Base-by-base conservation (phyloP, 176 grass and related monocot genomes). In the Aegilops speltoides region DNA sequence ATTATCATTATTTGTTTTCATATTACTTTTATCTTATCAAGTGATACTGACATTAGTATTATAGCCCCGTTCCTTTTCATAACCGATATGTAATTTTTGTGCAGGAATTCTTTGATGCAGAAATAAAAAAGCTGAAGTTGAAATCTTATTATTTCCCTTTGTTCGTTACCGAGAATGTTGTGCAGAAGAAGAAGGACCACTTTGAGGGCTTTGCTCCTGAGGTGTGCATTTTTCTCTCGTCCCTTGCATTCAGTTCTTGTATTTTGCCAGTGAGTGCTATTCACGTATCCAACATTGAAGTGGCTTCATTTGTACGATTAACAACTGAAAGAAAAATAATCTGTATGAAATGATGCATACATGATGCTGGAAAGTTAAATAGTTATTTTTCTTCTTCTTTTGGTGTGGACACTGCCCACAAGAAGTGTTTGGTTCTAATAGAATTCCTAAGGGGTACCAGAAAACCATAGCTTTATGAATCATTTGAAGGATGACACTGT, bases 131-230 rank as follows among this genome's bases (percentile, higher is more conserved):
- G 82, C 88, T 96, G 76, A 95, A 95, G 74, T 54, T 96, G 45
- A 89, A 94, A 60, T 89, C 91, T 85, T 83, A 84, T 45, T 98
- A 98, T 89, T 98, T 98, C 23, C 96, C 96, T 74, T 76, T 98
- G 81, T 98, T 95, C 68, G 86, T 98, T 50, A 98, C 91, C 50
- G 96, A 96, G 85, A 92, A 91, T 91, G 93, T 94, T 52, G 84
- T 98, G 14, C 93, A 94, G 41, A 98, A 92, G 79, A 91, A 95
- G 70, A 98, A 98, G 79, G 96, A 94, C 63, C 96, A 98, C 78
- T 88, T 98, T 68, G 96, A 98, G 82, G 91, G 93, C 73, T 98
- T 98, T 86, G 96, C 96, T 79, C 93, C 96, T 29, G 91, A 95
- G 95, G 95, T 98, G 15, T 46, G 61, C 28, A 24, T 77, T 90